These are phyloP conservation scores for Pythium oligandrum DNA, from an alignment of 352 stramenopile genomes.

Conservation along the genomic window DNA sequence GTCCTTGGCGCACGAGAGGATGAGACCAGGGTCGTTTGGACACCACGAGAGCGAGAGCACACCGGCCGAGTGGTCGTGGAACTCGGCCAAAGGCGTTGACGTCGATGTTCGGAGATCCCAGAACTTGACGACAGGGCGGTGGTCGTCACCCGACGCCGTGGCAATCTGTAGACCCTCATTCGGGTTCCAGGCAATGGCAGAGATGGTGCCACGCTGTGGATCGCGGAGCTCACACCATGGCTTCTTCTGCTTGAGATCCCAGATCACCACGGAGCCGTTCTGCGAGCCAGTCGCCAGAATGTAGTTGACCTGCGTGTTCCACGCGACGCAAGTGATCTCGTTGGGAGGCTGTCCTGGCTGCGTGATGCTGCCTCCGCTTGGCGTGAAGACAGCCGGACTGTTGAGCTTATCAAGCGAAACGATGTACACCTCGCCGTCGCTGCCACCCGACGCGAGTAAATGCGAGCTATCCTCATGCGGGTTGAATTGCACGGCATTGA, in stretches of 20 bases:
- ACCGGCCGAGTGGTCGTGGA: slow-evolving; percentile 93
- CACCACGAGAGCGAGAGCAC: slow-evolving; percentile 98
- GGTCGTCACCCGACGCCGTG: slow-evolving; percentile 94
- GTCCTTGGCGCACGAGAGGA: slow-evolving; percentile 96
- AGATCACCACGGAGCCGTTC: slow-evolving; percentile 95
- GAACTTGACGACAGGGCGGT: slow-evolving; percentile 94
- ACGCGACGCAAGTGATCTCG: slow-evolving; percentile 90
- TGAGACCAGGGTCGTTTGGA: slow-evolving; percentile 91
- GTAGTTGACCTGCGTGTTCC: slow-evolving; percentile 98
- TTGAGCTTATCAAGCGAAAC: slow-evolving; percentile 91
- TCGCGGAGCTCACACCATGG: slow-evolving; percentile 97
- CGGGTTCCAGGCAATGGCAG: slow-evolving; percentile 96
- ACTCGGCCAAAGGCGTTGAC: slow-evolving; percentile 94
- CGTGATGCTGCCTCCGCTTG: slow-evolving; percentile 53
- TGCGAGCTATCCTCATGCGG: slow-evolving; percentile 90
- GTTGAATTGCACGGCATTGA: slow-evolving; percentile 96
- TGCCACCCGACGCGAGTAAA: slow-evolving; percentile 91
- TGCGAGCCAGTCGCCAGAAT: slow-evolving; percentile 94
- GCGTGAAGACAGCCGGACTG: slow-evolving; percentile 86
- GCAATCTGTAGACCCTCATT: slow-evolving; percentile 96
- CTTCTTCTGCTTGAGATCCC: slow-evolving; percentile 98
- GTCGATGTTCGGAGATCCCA: slow-evolving; percentile 98
- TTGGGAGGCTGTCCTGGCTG: slow-evolving; percentile 69
- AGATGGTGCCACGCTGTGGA: slow-evolving; percentile 81
- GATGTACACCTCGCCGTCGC: slow-evolving; percentile 94